A percentile compares a stretch with the other conserved stretches of the same genome.
Evolutionary conservation across 2,329 filamentous ascomycete species (phyloP).

Genomic region (Cercospora sojina): DNA sequence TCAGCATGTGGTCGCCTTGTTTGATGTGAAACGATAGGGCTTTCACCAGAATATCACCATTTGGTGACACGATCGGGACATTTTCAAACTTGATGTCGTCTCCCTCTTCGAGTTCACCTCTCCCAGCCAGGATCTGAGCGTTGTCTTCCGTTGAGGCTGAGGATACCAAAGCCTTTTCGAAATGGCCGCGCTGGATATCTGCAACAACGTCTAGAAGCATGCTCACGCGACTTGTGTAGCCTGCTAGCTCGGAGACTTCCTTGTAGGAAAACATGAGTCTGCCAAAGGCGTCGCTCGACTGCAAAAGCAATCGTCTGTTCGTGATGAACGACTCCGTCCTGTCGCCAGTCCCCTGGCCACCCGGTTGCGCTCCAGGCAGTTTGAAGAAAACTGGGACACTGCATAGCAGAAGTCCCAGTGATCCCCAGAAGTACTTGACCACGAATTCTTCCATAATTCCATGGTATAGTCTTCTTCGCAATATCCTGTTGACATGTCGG

Average conservation of each 20-base stretch:
- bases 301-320: conserved; percentile 86
- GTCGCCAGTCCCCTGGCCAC: conserved; percentile 27
- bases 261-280: conserved; percentile 98
- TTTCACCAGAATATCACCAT: conserved; percentile 86
- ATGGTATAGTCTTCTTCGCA: conserved; percentile 88
- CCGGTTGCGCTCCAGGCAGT: conserved; percentile 40
- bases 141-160: conserved; percentile 81
- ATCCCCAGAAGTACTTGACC: conserved; percentile 99
- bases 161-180: conserved; percentile 94
- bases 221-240: conserved; percentile 89
- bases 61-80: conserved; percentile 94
- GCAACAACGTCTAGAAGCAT: conserved; percentile 90
- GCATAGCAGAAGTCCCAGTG: conserved; percentile 84
- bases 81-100: conserved; percentile 79
- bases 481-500: conserved; percentile 96
- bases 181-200: conserved; percentile 83
- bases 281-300: conserved; percentile 91
- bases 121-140: conserved; percentile 74
- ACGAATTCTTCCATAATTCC: conserved; percentile 99
- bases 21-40: conserved; percentile 83
- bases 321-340: conserved; percentile 72
- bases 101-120: conserved; percentile 80
- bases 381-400: conserved; percentile 96
- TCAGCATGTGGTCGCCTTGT: conserved; percentile 84
- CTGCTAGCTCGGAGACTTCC: conserved; percentile 92